These are phyloP conservation scores for Ogataea salicorniae DNA, from an alignment of 805 yeast species.

Conservation along the genomic window DNA sequence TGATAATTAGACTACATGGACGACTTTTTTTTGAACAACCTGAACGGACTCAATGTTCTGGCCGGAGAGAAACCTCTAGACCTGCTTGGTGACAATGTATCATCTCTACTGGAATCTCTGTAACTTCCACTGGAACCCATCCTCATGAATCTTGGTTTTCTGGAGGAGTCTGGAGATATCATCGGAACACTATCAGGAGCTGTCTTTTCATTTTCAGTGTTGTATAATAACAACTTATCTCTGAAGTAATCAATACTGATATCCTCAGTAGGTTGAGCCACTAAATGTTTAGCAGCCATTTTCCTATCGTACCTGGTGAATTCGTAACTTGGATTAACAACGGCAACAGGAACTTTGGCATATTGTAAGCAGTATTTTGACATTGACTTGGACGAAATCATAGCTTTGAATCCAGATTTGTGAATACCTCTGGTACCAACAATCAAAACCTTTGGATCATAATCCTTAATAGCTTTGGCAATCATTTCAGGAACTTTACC, in stretches of 20 bases:
- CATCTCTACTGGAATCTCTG: constrained; percentile 12
- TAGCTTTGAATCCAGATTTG: constrained; percentile 35
- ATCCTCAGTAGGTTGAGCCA: neutral
- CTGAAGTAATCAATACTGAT: neutral
- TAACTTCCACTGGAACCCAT: constrained; percentile 9
- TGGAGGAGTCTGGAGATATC: constrained; percentile 4
- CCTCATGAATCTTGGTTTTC: constrained; percentile 24
- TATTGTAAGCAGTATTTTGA: constrained; percentile 44
- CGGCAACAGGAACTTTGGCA: constrained; percentile 41
- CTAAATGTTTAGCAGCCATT: neutral
- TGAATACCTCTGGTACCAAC: constrained; percentile 39
- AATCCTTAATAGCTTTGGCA: constrained; percentile 36
- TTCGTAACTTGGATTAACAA: constrained; percentile 35
- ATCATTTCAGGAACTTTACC: constrained; percentile 40
- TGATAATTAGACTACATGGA: neutral
- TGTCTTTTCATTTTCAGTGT: neutral
- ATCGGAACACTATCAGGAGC: neutral
- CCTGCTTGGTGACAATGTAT: constrained; percentile 17
- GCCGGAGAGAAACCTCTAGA: constrained; percentile 26
- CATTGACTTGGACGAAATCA: constrained; percentile 38
- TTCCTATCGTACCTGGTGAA: too few species aligned
- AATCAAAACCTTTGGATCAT: constrained; percentile 40
- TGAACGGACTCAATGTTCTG: constrained; percentile 29
- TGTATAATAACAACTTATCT: neutral
- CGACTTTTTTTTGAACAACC: constrained; percentile 18